Evolutionary conservation across 1,139 yeast species (phyloP).

Genomic region (Casaregolazyma suthepensis): DNA sequence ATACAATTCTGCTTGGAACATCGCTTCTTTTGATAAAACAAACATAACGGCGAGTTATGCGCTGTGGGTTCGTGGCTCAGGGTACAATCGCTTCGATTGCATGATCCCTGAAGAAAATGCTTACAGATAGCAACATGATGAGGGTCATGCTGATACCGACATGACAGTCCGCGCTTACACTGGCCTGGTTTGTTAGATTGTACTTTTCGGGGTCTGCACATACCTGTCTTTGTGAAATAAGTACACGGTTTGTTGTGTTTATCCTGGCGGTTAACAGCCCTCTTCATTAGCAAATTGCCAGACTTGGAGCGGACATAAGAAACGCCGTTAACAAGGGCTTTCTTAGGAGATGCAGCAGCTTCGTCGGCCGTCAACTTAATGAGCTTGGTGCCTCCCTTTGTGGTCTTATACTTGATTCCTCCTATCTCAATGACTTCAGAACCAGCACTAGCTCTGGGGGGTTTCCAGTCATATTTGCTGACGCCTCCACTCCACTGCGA

Average conservation of each 20-base stretch:
- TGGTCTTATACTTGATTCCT: slow-evolving; percentile 21
- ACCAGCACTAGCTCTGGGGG: slow-evolving; percentile 7
- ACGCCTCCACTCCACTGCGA: slow-evolving; percentile 12
- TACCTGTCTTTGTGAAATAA: slow-evolving; percentile 32
- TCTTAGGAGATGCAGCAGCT: slow-evolving; percentile 17
- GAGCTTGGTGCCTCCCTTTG: slow-evolving; percentile 22
- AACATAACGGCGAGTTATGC: slow-evolving; percentile 62
- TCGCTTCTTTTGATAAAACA: slow-evolving; percentile 42
- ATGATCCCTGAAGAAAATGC: slow-evolving; percentile 41
- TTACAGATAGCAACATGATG: slow-evolving; percentile 52
- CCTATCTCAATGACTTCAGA: slow-evolving; percentile 19
- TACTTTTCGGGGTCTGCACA: slow-evolving; percentile 3
- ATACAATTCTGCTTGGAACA: slow-evolving; percentile 55
- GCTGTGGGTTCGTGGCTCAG: slow-evolving; percentile 54
- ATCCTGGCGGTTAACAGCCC: slow-evolving; percentile 4
- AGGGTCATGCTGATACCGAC: slow-evolving; percentile 52
- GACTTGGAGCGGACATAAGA: slow-evolving; percentile 26
- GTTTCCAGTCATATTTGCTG: slow-evolving; percentile 4
- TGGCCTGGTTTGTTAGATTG: slow-evolving; percentile 33
- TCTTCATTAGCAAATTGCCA: slow-evolving; percentile 22
- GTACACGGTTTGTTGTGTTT: slow-evolving; percentile 23
- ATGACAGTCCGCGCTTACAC: slow-evolving; percentile 48
- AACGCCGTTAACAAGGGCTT: slow-evolving; percentile 24
- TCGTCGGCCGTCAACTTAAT: slow-evolving; percentile 15
- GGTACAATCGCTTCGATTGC: slow-evolving; percentile 46